phyloP scores from a whole-genome alignment of 169 alveolate genomes.

The Cryptosporidium canis region DNA sequence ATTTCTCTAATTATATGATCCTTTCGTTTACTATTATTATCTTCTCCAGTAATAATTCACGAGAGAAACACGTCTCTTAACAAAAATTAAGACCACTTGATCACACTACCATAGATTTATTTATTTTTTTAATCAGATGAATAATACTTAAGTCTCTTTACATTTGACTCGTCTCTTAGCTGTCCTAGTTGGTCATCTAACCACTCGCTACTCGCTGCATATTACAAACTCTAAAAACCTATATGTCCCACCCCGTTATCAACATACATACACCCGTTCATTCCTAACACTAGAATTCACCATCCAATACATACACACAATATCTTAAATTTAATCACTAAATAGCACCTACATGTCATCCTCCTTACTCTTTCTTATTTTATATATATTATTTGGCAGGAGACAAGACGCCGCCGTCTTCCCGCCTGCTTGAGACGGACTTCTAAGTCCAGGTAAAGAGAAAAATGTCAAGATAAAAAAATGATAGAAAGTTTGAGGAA shows the following conservation, averaged over 20 bases:
- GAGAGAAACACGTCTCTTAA: neutral
- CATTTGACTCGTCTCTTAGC: neutral
- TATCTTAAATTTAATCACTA: too few relatives aligned
- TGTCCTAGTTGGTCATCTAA: neutral
- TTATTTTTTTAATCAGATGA: neutral
- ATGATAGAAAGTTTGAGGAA: neutral
- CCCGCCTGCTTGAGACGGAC: conserved; percentile 41
- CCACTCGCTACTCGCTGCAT: neutral
- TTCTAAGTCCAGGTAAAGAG: neutral
- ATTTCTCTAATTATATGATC: conserved; percentile 2
- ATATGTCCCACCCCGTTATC: too few relatives aligned
- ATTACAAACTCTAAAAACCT: too few relatives aligned
- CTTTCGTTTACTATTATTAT: neutral
- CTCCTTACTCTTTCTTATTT: neutral
- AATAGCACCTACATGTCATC: too few relatives aligned
- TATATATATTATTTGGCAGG: too few relatives aligned
- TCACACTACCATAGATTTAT: neutral
- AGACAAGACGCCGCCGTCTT: neutral
- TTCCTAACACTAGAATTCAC: too few relatives aligned
- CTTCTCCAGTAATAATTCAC: neutral
- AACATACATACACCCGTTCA: too few relatives aligned
- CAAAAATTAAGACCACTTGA: conserved; percentile 2
- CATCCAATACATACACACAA: too few relatives aligned
- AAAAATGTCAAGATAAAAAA: neutral
- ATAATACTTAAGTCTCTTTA: neutral